Evolutionary conservation across 2,329 filamentous ascomycete genomes (phyloP).

Genomic region (Beauveria caledonica): DNA sequence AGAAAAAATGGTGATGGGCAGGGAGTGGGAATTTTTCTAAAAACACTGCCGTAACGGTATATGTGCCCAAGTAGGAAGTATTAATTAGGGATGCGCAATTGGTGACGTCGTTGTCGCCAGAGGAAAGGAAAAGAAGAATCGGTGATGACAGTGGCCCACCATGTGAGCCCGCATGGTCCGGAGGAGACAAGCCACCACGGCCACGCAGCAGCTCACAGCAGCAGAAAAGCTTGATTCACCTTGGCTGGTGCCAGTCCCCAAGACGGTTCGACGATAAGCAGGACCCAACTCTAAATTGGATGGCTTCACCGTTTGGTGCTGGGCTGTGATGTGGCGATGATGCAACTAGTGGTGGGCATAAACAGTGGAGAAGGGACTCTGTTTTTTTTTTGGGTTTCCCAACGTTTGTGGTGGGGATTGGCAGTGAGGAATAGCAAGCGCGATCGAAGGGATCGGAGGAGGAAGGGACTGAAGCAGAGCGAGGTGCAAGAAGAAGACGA

Average conservation of each 20-base stretch:
- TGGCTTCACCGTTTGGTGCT: background rate
- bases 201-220: background rate
- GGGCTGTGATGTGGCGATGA: background rate
- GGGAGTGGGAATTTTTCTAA: too few relatives aligned
- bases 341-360: background rate
- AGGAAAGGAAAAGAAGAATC: background rate
- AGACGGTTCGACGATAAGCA: background rate
- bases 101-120: conserved; percentile 2
- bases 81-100: background rate
- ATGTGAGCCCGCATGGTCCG: too few relatives aligned
- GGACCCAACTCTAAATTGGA: background rate
- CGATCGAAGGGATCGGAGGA: background rate
- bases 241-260: too few relatives aligned
- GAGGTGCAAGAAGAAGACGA: background rate
- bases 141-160: background rate
- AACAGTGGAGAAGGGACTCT: background rate
- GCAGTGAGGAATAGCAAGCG: background rate
- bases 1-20: background rate
- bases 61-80: too few relatives aligned
- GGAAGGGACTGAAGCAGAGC: background rate
- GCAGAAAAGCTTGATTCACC: background rate
- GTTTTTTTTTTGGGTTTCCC: background rate
- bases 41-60: too few relatives aligned
- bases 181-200: too few relatives aligned
- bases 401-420: conserved; percentile 4